A percentile compares a stretch with the other conserved stretches of the same genome.
phyloP scores from a whole-genome alignment of 352 stramenopile genomes.

The Phytophthora meadii region DNA sequence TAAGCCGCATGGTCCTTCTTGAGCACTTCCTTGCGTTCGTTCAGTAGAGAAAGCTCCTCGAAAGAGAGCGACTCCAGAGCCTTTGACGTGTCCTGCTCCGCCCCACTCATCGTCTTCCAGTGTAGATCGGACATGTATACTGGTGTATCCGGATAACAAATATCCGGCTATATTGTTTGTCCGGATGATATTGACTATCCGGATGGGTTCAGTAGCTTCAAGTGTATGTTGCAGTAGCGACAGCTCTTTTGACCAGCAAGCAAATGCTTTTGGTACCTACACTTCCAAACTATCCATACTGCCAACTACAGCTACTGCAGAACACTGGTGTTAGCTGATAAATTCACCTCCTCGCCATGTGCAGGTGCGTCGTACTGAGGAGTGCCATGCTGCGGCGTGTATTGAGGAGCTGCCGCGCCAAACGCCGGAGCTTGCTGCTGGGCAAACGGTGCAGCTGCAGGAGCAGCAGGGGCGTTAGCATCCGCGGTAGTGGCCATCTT shows the following conservation, averaged over 20 bases:
- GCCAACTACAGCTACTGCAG: slow-evolving; percentile 53
- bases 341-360: slow-evolving; percentile 74
- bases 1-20: slow-evolving; percentile 89
- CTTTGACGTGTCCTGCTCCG: slow-evolving; percentile 50
- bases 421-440: slow-evolving; percentile 31
- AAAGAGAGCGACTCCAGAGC: slow-evolving; percentile 78
- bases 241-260: neutral
- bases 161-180: neutral
- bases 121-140: neutral
- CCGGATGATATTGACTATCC: neutral
- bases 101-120: slow-evolving; percentile 27
- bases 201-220: slow-evolving; percentile 9
- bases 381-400: slow-evolving; percentile 3
- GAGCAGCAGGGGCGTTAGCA: slow-evolving; percentile 17
- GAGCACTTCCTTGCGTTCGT: slow-evolving; percentile 86
- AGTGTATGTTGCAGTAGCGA: slow-evolving; percentile 12
- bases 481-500: slow-evolving; percentile 57
- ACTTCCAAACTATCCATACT: slow-evolving; percentile 5
- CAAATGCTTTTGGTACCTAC: slow-evolving; percentile 3
- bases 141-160: neutral
- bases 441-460: slow-evolving; percentile 10
- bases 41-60: slow-evolving; percentile 85
- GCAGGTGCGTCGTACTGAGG: slow-evolving; percentile 41
- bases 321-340: slow-evolving; percentile 74
- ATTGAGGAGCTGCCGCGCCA: slow-evolving; percentile 24